Evolutionary conservation across 2,329 filamentous ascomycete species (phyloP), one percentile per base, ranked within the genome.

Genomic region (Neurospora sp.): DNA sequence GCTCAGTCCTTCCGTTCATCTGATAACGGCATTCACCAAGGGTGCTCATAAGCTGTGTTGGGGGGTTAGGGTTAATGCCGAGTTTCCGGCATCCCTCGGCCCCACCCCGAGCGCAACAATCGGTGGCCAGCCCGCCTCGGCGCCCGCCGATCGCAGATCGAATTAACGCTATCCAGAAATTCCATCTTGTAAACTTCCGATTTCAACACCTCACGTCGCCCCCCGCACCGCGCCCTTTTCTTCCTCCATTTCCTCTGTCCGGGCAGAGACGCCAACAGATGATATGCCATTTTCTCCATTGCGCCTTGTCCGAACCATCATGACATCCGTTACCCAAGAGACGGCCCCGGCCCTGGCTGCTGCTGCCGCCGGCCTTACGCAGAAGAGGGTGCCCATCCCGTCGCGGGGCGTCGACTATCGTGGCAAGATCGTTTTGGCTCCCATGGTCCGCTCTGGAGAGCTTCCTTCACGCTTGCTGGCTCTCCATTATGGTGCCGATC

Each of bases 361-460:
- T 58, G 46, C 46, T 33, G 46, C 62, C 3, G 33, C 46, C 42
- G 33, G 28, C 8, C 43, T 42, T 3, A 23, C 66, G 6, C 66
- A 46, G 52, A 90, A 91, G 78, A 89, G 85, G 78, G 92, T 97
- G 43, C 90, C 93, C 68, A 97, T 97, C 74, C 95, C 95, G 73
- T 87, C 85, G 72, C 91, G 91, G 80, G 95, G 95, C 68, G 93
- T 97, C 77, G 93, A 97, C 83, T 98, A 97, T 81, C 89, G 95
- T 75, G 91, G 92, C 81, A 97, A 96, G 81, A 82, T 98, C 74
- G 96, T 98, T 66, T 90, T 99, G 73, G 96, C 96, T 72, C 96
- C 96, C 52, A 99, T 99, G 96, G 95, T 97, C 70, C 91, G 96
- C 75, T 97, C 93, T n/a, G 96, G 96, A 78, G 96, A 99, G 83